Percentiles rank a stretch among this genome's conserved stretches.
Conservation (phyloP, 139 green algal species). For the Coelastrella sp. region DNA sequence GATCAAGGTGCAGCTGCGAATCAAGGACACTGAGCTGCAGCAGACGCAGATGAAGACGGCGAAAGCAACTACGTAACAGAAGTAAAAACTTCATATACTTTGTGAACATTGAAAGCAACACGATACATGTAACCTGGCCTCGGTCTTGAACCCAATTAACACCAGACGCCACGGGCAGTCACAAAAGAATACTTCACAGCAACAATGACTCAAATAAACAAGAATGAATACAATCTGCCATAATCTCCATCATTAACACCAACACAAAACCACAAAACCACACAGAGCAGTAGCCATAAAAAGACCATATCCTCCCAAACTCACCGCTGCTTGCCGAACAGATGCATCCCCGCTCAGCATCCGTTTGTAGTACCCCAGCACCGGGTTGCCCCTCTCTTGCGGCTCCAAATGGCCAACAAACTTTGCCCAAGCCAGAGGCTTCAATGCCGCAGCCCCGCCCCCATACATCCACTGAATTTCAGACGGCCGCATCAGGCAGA, state of each 20-base stretch:
- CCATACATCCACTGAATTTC: slow-evolving; percentile 84
- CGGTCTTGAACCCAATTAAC: too few relatives aligned
- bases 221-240: background rate
- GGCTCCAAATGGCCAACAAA: slow-evolving; percentile 55
- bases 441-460: slow-evolving; percentile 55
- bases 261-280: background rate
- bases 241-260: background rate
- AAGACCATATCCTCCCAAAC: background rate
- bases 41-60: too few relatives aligned
- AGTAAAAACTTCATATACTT: too few relatives aligned
- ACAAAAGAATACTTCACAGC: too few relatives aligned
- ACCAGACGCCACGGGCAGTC: too few relatives aligned
- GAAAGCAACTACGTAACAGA: too few relatives aligned
- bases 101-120: too few relatives aligned
- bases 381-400: slow-evolving; percentile 47
- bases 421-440: slow-evolving; percentile 56
- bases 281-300: too few relatives aligned
- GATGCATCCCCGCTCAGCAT: slow-evolving; percentile 52
- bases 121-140: too few relatives aligned
- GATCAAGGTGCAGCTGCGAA: too few relatives aligned
- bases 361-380: slow-evolving; percentile 63
- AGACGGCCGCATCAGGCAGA: slow-evolving; percentile 76
- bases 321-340: slow-evolving; percentile 54
- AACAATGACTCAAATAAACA: too few relatives aligned
- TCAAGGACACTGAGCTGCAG: too few relatives aligned